These are phyloP conservation scores for Microdochium paspali DNA, from an alignment of 2,329 filamentous ascomycete genomes.

Conservation along the genomic window DNA sequence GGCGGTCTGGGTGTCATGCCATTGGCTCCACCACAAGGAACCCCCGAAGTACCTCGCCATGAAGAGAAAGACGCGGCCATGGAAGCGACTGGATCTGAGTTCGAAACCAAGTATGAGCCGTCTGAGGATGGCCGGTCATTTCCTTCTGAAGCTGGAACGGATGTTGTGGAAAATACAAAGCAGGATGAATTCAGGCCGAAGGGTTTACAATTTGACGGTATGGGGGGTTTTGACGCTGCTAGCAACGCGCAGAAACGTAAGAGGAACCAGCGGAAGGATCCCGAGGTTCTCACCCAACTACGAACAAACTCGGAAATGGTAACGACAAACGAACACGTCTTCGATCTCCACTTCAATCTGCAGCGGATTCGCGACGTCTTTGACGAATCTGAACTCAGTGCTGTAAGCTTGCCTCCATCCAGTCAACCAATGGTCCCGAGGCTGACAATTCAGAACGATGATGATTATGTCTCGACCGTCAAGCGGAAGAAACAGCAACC, in stretches of 20 bases:
- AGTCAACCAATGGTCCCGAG: conserved; percentile 3
- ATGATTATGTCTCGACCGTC: conserved; percentile 14
- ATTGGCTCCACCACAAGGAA: too few relatives aligned
- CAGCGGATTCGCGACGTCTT: conserved; percentile 49
- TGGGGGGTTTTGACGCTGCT: conserved; percentile 75
- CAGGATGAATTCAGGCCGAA: conserved; percentile 47
- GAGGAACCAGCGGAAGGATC: conserved; percentile 70
- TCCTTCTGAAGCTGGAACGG: conserved; percentile 15
- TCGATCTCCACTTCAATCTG: conserved; percentile 40
- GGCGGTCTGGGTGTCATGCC: background rate
- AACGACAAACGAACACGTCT: conserved; percentile 55
- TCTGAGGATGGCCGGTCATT: conserved; percentile 18
- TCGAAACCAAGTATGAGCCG: conserved; percentile 14
- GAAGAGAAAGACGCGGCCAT: background rate
- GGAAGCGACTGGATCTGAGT: conserved; percentile 2
- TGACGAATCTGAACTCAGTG: conserved; percentile 36
- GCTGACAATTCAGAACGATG: conserved; percentile 2
- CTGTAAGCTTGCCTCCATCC: conserved; percentile 28
- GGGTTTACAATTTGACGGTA: conserved; percentile 66
- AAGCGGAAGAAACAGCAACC: conserved; percentile 16
- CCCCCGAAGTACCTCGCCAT: conserved; percentile 1
- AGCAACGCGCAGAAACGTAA: conserved; percentile 63
- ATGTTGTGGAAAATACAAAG: conserved; percentile 15
- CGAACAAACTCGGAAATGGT: conserved; percentile 54
- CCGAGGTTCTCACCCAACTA: conserved; percentile 60